Evolutionary conservation across 1,284 basidiomycete genomes (phyloP), one percentile per base, ranked within the genome.

Genomic region (Ustilago nuda): DNA sequence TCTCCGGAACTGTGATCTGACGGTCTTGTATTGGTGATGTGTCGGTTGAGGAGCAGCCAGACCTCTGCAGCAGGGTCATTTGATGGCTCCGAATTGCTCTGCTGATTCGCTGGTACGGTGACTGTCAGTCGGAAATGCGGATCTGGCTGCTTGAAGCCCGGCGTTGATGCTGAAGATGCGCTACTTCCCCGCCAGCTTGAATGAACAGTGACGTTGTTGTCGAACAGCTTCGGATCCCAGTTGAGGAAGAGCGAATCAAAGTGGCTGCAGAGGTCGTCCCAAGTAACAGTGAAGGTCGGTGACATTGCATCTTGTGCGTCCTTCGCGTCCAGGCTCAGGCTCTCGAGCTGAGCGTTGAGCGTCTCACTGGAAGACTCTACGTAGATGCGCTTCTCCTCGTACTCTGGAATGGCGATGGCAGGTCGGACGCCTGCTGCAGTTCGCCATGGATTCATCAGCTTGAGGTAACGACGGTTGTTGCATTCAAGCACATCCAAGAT

Each of bases 221-320:
- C 82, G 84, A 93, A 92, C 8, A 90, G 87, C 0, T 68, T 78
- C 0, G 94, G 93, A 83, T 95, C 89, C 95, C 95, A 98, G 82
- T 92, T 98, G 43, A 94, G 85, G 84, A 94, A 94, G 45, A 97
- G 86, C 0, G 93, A 91, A 59, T 94, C 91, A 76, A 98, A 97
- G 0, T 90, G 86, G 15, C 89, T 87, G 64, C 94, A 90, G 6
- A 92, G 88, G 35, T 91, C 89, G 33, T 92, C 90, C 94, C 94
- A 97, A 0, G 85, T 83, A 69, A 89, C 50, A 3, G 56, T 56
- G 17, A 76, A 73, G 19, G 59, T 66, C 9, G 52, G 37, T 36
- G 61, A 57, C 8, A 7, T 27, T 3, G n/a, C 32, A 1, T 57
- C 39, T 45, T 35, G 35, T 43, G 48, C 32, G 4, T 57, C 30